Evolutionary conservation across 345 rosid species (phyloP).

Genomic region (Nasturtium officinale): DNA sequence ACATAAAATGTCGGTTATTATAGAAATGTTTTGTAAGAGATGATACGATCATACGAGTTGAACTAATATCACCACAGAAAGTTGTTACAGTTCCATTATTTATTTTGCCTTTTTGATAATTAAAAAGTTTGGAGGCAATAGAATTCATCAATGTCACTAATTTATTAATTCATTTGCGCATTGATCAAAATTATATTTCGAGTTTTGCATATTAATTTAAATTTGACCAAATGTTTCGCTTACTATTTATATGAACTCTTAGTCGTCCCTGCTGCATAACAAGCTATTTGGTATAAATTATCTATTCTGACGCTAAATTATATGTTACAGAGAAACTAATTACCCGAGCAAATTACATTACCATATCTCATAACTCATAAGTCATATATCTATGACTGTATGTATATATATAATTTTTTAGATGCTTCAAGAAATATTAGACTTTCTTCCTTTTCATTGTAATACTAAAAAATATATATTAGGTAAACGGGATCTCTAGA

Average conservation of each 20-base stretch:
- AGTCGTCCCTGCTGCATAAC: constrained; percentile 33
- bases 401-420: neutral
- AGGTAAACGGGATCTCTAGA: constrained; percentile 12
- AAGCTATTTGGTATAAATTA: constrained; percentile 20
- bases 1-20: neutral
- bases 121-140: neutral
- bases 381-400: neutral
- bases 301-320: neutral
- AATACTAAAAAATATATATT: neutral
- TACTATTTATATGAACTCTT: constrained; percentile 28
- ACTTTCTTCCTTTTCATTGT: neutral
- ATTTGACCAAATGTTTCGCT: constrained; percentile 14
- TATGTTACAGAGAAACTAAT: neutral
- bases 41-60: neutral
- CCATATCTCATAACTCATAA: constrained; percentile 5
- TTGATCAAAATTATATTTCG: neutral
- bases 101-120: neutral
- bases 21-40: too few relatives aligned
- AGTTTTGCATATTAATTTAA: neutral
- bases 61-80: neutral
- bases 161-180: neutral
- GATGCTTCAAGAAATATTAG: constrained; percentile 12
- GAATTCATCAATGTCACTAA: constrained; percentile 8
- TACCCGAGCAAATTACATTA: constrained; percentile 26
- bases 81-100: neutral